Base-by-base conservation (phyloP, 345 rosid genomes). In the Citrus glauca region DNA sequence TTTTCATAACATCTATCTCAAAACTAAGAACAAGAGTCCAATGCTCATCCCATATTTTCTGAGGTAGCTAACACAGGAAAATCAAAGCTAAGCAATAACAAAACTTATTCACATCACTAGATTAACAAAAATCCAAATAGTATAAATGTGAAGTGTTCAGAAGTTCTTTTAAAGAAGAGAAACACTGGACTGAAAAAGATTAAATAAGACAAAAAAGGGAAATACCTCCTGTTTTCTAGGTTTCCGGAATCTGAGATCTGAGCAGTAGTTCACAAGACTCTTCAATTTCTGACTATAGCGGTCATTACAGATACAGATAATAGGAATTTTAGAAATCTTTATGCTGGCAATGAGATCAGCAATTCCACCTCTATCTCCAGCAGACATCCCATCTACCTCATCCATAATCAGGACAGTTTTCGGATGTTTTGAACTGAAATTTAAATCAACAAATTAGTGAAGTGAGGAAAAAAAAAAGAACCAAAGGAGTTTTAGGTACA, bases 341-440 rank as follows among this genome's bases (percentile, higher is more conserved):
- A 96, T 91, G 88, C 98, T 96, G 56, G 96, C 98, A 81, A 96
- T 94, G 80, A 96, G 98, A 83, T 96, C 99, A 30, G 98, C 94
- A 79, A 96, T 79, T 84, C 99, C 99, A 78, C 98, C 98, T 86
- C 99, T 89, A 84, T 96, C 99, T 65, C 99, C 99, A 66, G 99
- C 99, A 73, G 99, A 96, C 99, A 96, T 96, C 66, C 99, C 99
- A 91, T 96, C 98, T 40, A 94, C 98, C 91, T 96, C 99, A 81
- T 96, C 99, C 99, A 96, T 96, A 78, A 96, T 91, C 65, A 96
- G 88, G 81, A 94, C 99, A 66, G 94, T 84, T 76, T 92, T 96
- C 25, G 86, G 88, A 81, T 83, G 90, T 83, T 90, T 92, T 64
- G 90, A 86, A 84, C 99, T 96, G 84, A 37, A 84, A 82, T 77